A percentile compares a stretch with the other conserved stretches of the same genome.
Conservation (phyloP, 2,329 filamentous ascomycete genomes). For the Botryotinia narcissicola region DNA sequence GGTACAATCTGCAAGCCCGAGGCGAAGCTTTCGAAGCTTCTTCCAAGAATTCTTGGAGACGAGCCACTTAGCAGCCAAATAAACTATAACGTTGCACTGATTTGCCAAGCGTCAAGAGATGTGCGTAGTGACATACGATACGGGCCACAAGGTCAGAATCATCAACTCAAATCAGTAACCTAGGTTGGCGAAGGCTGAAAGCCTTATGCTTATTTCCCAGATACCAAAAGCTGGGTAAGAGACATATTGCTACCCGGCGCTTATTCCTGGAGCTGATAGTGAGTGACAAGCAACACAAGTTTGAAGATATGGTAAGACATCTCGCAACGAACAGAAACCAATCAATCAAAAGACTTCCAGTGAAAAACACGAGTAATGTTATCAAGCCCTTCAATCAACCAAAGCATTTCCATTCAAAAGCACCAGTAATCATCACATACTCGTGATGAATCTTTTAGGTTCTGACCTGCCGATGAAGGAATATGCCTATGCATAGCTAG, state of each 20-base stretch:
- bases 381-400: background rate
- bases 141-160: background rate
- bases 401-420: background rate
- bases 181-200: background rate
- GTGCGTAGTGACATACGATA: background rate
- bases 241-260: background rate
- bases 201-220: background rate
- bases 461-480: background rate
- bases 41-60: background rate
- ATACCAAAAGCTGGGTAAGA: background rate
- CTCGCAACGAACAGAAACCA: background rate
- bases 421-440: background rate
- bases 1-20: conserved; percentile 4
- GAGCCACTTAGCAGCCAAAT: background rate
- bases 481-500: background rate
- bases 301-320: background rate
- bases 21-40: conserved; percentile 12
- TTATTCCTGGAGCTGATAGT: background rate
- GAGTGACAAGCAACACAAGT: background rate
- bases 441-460: background rate
- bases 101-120: background rate
- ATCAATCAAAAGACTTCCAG: background rate
- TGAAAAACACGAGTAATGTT: background rate
- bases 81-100: background rate
- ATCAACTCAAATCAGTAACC: background rate